Base-by-base conservation (phyloP, 306 rosid species). In the Vicia villosa region DNA sequence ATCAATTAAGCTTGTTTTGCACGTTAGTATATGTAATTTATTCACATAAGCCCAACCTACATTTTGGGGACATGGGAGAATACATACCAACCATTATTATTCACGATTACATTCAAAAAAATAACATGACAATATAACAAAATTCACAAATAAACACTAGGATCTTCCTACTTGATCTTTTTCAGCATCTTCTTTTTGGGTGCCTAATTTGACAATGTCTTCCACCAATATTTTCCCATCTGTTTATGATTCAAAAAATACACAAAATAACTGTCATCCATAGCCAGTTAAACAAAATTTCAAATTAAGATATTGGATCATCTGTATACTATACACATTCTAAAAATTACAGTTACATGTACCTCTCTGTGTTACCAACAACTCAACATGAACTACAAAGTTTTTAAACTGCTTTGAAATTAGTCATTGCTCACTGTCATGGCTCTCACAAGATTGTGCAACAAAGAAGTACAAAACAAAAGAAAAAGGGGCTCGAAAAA, bases 171-270 rank as follows among this genome's bases (percentile, higher is more conserved):
- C 74, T 49, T 70, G 72, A 0, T 66, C 68, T 58, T 66, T 9
- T 14, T 73, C 68, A 1, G 14, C 62, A 43, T 78, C 83, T 67
- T 81, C 81, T 45, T 61, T 74, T 60, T 70, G 63, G 26, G 51
- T 34, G 64, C 73, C 83, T 69, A 77, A 69, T 65, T 69, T 82
- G 75, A 82, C 59, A 60, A 82, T 77, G 74, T 77, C 85, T 51
- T 82, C 83, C 61, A 82, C 85, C 38, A 65, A 76, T 63, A 82
- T 82, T 75, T 78, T 82, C 36, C 85, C 85, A 40, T 82, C 85
- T 82, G 85, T 51, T 69, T 36, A 34, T 11, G 28, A 54, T 41
- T 30, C 1, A n/a, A 66, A 12, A 42, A 12, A 14, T n/a, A 4
- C 19, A 61, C 15, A 52, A 22, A 5, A 24, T 30, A 40, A 45